phyloP scores from a whole-genome alignment of 108 stramenopile genomes.

The Stephanodiscus triporus region DNA sequence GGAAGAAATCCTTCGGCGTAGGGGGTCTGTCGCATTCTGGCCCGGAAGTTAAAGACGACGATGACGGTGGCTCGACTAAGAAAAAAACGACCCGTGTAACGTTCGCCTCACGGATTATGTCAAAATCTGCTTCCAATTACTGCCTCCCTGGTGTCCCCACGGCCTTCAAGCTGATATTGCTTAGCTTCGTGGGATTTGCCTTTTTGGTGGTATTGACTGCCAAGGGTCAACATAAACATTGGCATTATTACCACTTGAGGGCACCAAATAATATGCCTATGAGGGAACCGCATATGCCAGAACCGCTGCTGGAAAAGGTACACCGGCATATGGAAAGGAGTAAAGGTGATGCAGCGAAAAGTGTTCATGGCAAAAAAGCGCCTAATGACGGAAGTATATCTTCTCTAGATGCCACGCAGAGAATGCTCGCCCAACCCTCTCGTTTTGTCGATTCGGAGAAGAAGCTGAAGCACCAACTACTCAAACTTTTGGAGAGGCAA shows the following conservation, averaged over 20 bases:
- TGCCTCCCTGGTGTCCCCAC: constrained; percentile 37
- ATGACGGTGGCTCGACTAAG: constrained; percentile 31
- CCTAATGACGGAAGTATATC: not conserved
- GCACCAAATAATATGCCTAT: constrained; percentile 13
- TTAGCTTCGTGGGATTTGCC: constrained; percentile 39
- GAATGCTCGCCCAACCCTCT: constrained; percentile 38
- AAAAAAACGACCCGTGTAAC: constrained; percentile 21
- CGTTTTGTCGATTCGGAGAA: constrained; percentile 49
- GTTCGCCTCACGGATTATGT: not conserved
- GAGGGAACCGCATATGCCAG: constrained; percentile 33
- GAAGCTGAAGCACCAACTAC: constrained; percentile 45
- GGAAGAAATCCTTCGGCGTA: constrained; percentile 30
- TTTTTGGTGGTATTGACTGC: constrained; percentile 40
- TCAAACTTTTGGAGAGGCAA: constrained; percentile 40
- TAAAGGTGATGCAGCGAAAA: not conserved
- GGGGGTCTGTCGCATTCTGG: constrained; percentile 3
- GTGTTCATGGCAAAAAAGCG: not conserved
- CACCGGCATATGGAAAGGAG: constrained; percentile 8
- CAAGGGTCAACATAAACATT: constrained; percentile 27
- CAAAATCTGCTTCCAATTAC: constrained; percentile 7
- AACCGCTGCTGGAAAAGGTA: constrained; percentile 18
- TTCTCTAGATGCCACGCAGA: constrained; percentile 16
- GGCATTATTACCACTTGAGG: constrained; percentile 10
- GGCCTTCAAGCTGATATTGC: constrained; percentile 27
- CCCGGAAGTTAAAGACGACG: constrained; percentile 16